Evolutionary conservation across 345 rosid genomes (phyloP), one percentile per base, ranked within the genome.

Genomic region (Turnera subulata): DNA sequence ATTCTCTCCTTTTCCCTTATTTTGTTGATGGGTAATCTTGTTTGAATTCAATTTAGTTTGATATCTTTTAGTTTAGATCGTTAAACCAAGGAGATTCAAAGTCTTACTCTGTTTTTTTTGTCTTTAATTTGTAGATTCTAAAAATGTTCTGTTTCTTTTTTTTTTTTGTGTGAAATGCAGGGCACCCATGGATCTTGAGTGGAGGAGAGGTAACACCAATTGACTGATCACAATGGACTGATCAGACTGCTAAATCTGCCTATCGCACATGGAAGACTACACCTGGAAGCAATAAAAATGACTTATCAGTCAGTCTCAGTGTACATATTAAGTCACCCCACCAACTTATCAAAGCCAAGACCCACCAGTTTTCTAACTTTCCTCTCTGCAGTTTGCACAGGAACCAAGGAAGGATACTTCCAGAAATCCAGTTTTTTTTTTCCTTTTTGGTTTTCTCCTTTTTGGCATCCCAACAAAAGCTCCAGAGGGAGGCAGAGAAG

Each of bases 111-210:
- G 2, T 11, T 1, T 13, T n/a, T n/a, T n/a, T n/a, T 53, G 40
- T 14, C 8, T 7, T 14, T 0, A 10, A 10, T 1, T 13, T 22
- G 20, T 38, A 1, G 7, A n/a, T 8, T 42, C 6, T 39, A 10
- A 1, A 46, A 26, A 14, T n/a, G n/a, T 50, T 32, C 20, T 24
- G 22, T n/a, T 37, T 17, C 0, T 24, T 46, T 48, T 46, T 40
- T 32, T 49, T 6, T 18, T 16, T 9, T 6, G 1, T 10, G 17
- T 45, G 44, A 32, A 24, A 18, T 25, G n/a, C 69, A 65, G 69
- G 69, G 51, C 69, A 65, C 19, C 69, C 62, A 29, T 65, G 69
- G 69, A 65, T 65, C 23, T 29, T 56, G 18, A 56, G 42, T 14
- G 62, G 37, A 20, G 69, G 62, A 21, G 62, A 56, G 32, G 16